Percentiles rank a stretch among this genome's conserved stretches.
Conservation (phyloP, 768 basidiomycete genomes). For the Leccinum disarticulatum region DNA sequence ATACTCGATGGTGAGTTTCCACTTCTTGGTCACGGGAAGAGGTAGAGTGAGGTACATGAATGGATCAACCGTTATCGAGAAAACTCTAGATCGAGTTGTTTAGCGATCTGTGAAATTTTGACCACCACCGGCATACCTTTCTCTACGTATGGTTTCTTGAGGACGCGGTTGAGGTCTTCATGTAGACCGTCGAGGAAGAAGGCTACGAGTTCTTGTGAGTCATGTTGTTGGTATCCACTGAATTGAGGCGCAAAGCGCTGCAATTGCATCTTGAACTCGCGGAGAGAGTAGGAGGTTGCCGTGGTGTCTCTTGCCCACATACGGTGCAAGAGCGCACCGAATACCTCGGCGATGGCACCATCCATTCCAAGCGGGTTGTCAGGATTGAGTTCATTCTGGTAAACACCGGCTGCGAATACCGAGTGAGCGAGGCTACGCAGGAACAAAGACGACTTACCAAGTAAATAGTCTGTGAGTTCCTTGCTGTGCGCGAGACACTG, state of each 20-base stretch:
- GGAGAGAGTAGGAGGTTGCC: conserved; percentile 77
- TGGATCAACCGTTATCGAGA: conserved; percentile 98
- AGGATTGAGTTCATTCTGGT: conserved; percentile 81
- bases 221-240: conserved; percentile 97
- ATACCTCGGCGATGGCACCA: conserved; percentile 90
- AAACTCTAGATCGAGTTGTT: conserved; percentile 49
- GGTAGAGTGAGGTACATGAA: conserved; percentile 99
- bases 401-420: conserved; percentile 63
- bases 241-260: conserved; percentile 95
- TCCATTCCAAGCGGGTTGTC: conserved; percentile 99
- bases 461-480: conserved; percentile 90
- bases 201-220: conserved; percentile 95
- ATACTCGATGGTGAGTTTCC: conserved; percentile 72
- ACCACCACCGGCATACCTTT: conserved; percentile 63
- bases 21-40: conserved; percentile 84
- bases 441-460: conserved; percentile 49
- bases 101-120: neutral
- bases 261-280: conserved; percentile 90
- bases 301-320: conserved; percentile 69
- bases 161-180: conserved; percentile 90
- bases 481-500: conserved; percentile 93
- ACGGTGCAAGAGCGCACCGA: conserved; percentile 80
- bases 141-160: conserved; percentile 94
- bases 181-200: conserved; percentile 95
- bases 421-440: conserved; percentile 1